These are phyloP conservation scores for Adansonia digitata DNA, from an alignment of 345 rosid species.

Conservation along the genomic window DNA sequence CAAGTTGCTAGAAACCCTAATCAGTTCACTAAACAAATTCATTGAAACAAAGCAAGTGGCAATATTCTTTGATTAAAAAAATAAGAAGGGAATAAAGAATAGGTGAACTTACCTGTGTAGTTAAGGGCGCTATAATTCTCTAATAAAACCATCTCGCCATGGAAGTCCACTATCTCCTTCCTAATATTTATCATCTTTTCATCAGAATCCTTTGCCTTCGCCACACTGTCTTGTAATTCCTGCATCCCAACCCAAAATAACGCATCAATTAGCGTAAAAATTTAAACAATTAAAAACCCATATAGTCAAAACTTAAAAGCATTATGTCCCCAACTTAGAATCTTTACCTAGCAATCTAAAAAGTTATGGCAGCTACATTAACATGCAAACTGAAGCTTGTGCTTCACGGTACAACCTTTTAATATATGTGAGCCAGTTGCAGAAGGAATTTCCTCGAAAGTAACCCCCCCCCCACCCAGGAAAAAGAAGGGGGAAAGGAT, in stretches of 20 bases:
- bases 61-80: neutral
- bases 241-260: constrained; percentile 26
- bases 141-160: constrained; percentile 93
- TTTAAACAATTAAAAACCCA: neutral
- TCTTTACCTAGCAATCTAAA: neutral
- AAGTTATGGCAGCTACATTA: neutral
- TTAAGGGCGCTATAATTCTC: constrained; percentile 96
- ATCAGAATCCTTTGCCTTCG: constrained; percentile 44
- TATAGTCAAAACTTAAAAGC: neutral
- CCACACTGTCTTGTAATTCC: constrained; percentile 75
- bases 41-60: neutral
- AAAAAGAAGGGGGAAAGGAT: too few species aligned
- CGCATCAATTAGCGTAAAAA: neutral
- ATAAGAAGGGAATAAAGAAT: neutral
- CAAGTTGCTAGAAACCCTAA: neutral
- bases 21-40: neutral
- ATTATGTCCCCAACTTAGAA: neutral
- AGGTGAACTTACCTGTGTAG: constrained; percentile 58
- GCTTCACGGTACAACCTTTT: neutral
- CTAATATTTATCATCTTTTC: constrained; percentile 59
- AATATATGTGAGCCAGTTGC: neutral
- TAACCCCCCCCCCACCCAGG: too few species aligned
- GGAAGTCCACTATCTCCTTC: constrained; percentile 86
- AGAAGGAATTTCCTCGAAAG: neutral
- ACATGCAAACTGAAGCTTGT: neutral